phyloP scores from a whole-genome alignment of 768 basidiomycete species.

The Xanthoconium stramineum region DNA sequence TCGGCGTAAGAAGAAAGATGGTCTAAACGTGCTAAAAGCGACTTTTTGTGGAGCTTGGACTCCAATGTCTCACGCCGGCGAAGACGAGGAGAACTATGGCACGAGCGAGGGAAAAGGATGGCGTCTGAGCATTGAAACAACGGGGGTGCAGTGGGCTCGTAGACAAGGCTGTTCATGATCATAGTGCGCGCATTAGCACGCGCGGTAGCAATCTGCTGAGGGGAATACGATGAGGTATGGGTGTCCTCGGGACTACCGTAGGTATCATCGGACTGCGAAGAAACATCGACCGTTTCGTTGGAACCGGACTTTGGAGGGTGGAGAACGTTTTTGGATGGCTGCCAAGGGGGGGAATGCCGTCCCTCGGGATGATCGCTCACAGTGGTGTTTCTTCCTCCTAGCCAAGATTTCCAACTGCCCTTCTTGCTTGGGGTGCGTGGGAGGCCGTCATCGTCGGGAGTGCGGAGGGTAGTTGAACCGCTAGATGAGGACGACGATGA shows the following conservation, averaged over 20 bases:
- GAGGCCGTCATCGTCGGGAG: constrained; percentile 56
- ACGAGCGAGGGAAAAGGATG: constrained; percentile 55
- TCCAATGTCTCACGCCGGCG: constrained; percentile 39
- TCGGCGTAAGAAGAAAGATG: constrained; percentile 40
- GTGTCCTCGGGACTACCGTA: constrained; percentile 21
- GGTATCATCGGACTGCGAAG: constrained; percentile 38
- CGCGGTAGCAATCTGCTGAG: constrained; percentile 30
- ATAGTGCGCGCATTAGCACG: constrained; percentile 40
- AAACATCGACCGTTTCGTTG: constrained; percentile 33
- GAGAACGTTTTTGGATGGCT: constrained; percentile 23
- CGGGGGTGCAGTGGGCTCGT: constrained; percentile 43
- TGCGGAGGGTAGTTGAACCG: constrained; percentile 49
- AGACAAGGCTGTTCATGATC: constrained; percentile 46
- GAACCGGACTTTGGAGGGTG: constrained; percentile 22
- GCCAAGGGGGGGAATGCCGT: constrained; percentile 30
- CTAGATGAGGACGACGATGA: constrained; percentile 65
- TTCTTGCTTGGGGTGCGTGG: constrained; percentile 36
- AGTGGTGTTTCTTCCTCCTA: constrained; percentile 37
- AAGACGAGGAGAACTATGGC: constrained; percentile 39
- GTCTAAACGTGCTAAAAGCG: constrained; percentile 46
- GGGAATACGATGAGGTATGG: constrained; percentile 12
- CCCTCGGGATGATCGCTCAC: constrained; percentile 29
- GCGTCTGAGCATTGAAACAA: constrained; percentile 39
- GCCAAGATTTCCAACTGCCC: constrained; percentile 58
- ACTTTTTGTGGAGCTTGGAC: constrained; percentile 47